Conservation (phyloP, 2,329 filamentous ascomycete genomes). For the Elsinoe necatrix region DNA sequence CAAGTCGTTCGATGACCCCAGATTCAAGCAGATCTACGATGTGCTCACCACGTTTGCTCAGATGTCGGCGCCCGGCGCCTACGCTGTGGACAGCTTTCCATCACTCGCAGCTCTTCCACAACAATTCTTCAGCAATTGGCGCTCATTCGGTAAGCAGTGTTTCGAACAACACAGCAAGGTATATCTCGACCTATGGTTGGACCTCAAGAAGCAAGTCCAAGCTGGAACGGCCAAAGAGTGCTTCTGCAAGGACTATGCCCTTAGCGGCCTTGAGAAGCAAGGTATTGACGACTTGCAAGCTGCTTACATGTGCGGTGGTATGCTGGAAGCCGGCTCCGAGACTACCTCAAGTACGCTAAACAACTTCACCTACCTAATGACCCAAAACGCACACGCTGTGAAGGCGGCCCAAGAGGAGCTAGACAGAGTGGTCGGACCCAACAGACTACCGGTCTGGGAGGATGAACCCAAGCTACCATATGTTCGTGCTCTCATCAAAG, state of each 20-base stretch:
- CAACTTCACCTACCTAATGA: constrained; percentile 23
- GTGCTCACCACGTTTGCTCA: constrained; percentile 1
- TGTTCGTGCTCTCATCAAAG: constrained; percentile 49
- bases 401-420: constrained; percentile 28
- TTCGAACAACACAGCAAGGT: constrained; percentile 28
- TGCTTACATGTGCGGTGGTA: constrained; percentile 25
- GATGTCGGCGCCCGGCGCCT: constrained; percentile 8
- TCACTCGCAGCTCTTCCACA: constrained; percentile 26
- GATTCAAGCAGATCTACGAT: constrained; percentile 11
- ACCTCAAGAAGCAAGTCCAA: constrained; percentile 27
- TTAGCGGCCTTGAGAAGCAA: constrained; percentile 26
- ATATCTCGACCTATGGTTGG: constrained; percentile 29
- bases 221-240: constrained; percentile 26
- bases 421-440: constrained; percentile 25
- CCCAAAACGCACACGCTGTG: constrained; percentile 24
- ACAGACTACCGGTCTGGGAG: constrained; percentile 23
- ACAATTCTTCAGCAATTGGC: constrained; percentile 28
- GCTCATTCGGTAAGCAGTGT: constrained; percentile 22
- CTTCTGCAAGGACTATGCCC: constrained; percentile 31
- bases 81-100: constrained; percentile 23
- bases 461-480: constrained; percentile 41
- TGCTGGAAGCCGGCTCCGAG: constrained; percentile 28
- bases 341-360: constrained; percentile 18
- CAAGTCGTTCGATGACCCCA: constrained; percentile 8
- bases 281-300: constrained; percentile 30